Conservation (phyloP, 495 filamentous ascomycete genomes). For the Aspergillus steynii region DNA sequence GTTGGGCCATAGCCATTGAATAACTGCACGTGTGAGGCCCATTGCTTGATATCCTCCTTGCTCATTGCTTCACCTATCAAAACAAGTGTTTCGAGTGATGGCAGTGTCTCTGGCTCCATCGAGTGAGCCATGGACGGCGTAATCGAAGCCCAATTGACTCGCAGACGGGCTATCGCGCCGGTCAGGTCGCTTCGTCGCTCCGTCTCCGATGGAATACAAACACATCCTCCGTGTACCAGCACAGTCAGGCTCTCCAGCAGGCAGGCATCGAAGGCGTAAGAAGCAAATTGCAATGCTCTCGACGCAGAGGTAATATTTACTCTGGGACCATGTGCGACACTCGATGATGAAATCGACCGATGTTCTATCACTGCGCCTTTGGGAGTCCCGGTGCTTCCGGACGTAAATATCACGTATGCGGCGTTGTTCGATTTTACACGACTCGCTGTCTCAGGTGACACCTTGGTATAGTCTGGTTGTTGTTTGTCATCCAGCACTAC, state of each 20-base stretch:
- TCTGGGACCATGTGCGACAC: background rate
- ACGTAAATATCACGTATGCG: conserved; percentile 35
- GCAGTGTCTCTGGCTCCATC: conserved; percentile 25
- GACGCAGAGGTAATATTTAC: conserved; percentile 15
- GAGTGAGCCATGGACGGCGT: conserved; percentile 26
- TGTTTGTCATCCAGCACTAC: background rate
- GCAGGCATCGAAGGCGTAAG: conserved; percentile 60
- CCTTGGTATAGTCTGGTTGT: no score
- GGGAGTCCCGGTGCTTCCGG: conserved; percentile 40
- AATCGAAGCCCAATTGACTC: conserved; percentile 24
- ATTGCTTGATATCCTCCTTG: conserved; percentile 2
- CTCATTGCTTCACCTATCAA: conserved; percentile 43
- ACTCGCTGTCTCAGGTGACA: no score
- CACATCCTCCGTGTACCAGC: conserved; percentile 51
- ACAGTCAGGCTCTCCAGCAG: conserved; percentile 59
- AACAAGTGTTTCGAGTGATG: conserved; percentile 31
- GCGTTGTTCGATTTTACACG: background rate
- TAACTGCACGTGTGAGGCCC: background rate
- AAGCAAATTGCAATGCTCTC: conserved; percentile 56
- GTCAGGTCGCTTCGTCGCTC: conserved; percentile 29
- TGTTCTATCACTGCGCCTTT: conserved; percentile 43
- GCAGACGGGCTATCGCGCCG: conserved; percentile 25
- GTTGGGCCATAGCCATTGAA: conserved; percentile 13
- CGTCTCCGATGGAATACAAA: conserved; percentile 55
- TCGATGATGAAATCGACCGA: conserved; percentile 2